Base-by-base conservation (phyloP, 306 rosid species). In the Rubus idaeus region DNA sequence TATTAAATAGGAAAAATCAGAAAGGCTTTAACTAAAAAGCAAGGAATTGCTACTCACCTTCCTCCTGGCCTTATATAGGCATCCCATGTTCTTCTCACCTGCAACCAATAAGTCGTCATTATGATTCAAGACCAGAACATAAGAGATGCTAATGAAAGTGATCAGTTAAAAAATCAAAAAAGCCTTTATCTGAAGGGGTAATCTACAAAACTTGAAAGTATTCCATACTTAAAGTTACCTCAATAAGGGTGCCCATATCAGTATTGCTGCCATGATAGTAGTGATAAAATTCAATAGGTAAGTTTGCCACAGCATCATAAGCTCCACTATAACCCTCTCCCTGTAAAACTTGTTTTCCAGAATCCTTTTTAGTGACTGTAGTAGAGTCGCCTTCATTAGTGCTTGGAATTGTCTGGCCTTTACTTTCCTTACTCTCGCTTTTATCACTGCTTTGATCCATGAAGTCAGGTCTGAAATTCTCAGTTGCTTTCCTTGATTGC, bases 51-150 rank as follows among this genome's bases (percentile, higher is more conserved):
- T 53, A 60, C 78, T 81, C 82, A 94, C 98, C 98, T 94, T 87
- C 97, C 98, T 79, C 97, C 96, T 1, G 97, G 92, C 80, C 93
- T 83, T 78, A 94, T 83, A 68, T 88, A 94, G 42, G 93, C 91
- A 90, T 94, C 98, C 98, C 98, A 94, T 58, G 89, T 88, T 89
- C 97, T 90, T 89, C 98, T 86, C 78, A 94, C 97, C 98, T 94
- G 90, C 87, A 86, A 44, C 53, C 30, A 75, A 75, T 62, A 51
- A 47, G 58, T 23, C 17, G 46, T 45, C 42, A 44, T 77, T 76
- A 53, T 65, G 23, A 68, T 52, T 69, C 56, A 21, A 52, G 53
- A 49, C 51, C 63, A 35, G 40, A 69, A 30, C 41, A 57, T 73
- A 80, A 74, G 45, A 52, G 11, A 71, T 70, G 53, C 64, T 40